Evolutionary conservation across 345 rosid species (phyloP).

Genomic region (Linum lewisii): DNA sequence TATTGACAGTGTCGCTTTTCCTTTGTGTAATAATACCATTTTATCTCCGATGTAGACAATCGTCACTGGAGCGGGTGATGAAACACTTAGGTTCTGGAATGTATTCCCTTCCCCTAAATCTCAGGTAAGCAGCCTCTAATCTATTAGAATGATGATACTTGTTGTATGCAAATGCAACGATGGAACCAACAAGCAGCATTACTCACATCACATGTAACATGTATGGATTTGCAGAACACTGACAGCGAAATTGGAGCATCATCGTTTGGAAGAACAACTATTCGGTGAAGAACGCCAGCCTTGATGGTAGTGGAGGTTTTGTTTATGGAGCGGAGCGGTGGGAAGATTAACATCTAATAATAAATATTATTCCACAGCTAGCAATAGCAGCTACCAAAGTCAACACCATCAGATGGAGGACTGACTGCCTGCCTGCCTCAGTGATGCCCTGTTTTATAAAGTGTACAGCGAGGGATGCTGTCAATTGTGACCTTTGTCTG

Average conservation of each 20-base stretch:
- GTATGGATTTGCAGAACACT: conserved; percentile 39
- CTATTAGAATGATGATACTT: background rate
- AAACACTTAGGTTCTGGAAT: conserved; percentile 93
- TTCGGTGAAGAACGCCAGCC: conserved; percentile 34
- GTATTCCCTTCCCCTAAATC: conserved; percentile 95
- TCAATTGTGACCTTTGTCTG: too few relatives aligned
- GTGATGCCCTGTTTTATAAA: too few relatives aligned
- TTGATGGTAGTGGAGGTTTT: too few relatives aligned
- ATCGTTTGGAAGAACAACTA: conserved; percentile 69
- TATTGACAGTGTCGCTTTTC: too few relatives aligned
- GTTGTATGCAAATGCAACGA: too few relatives aligned
- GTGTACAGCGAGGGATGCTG: too few relatives aligned
- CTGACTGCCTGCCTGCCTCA: too few relatives aligned
- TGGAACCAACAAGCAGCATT: background rate
- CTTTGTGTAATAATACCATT: background rate
- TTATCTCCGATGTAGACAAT: conserved; percentile 49
- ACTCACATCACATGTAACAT: background rate
- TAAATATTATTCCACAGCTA: too few relatives aligned
- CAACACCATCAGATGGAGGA: too few relatives aligned
- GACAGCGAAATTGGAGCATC: conserved; percentile 73
- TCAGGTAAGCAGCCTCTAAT: conserved; percentile 63
- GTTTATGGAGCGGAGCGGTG: background rate
- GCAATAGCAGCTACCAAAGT: too few relatives aligned
- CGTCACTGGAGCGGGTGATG: conserved; percentile 99
- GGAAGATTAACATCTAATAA: too few relatives aligned